Evolutionary conservation across 371 early-diverging fungal genomes (phyloP).

Genomic region (Circinella minor): DNA sequence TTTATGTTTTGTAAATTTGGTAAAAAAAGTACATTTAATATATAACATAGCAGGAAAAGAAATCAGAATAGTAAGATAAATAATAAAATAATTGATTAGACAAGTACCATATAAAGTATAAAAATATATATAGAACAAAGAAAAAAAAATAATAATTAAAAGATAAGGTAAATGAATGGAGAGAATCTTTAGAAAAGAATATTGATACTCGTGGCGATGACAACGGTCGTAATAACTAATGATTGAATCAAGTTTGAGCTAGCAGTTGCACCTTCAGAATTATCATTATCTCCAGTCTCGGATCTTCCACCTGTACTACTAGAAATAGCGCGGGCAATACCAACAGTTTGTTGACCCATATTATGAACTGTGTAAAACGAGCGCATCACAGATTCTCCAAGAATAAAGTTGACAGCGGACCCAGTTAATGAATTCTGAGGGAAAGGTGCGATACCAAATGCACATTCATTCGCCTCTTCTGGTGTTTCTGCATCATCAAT

Average conservation of each 20-base stretch:
- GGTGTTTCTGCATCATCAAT: conserved; percentile 28
- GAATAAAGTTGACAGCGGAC: conserved; percentile 28
- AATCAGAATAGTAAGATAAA: too few relatives aligned
- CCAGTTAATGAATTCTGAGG: conserved; percentile 27
- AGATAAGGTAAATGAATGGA: background rate
- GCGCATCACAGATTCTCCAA: conserved; percentile 49
- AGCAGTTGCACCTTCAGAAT: too few relatives aligned
- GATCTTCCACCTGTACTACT: background rate
- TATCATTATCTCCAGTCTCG: background rate
- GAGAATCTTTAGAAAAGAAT: background rate
- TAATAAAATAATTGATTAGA: too few relatives aligned
- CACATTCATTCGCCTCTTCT: conserved; percentile 27
- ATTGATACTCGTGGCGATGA: background rate
- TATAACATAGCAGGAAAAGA: too few relatives aligned
- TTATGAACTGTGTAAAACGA: conserved; percentile 49
- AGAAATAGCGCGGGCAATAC: conserved; percentile 38
- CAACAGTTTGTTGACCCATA: conserved; percentile 43
- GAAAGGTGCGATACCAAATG: conserved; percentile 49
- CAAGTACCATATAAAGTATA: too few relatives aligned
- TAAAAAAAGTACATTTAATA: too few relatives aligned
- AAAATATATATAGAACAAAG: too few relatives aligned
- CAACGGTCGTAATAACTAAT: background rate
- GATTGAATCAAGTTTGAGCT: background rate
- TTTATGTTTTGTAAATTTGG: too few relatives aligned
- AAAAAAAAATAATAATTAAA: background rate